Evolutionary conservation across 192 early-diverging fungal species (phyloP).

Genomic region (Cetraspora pellucida): DNA sequence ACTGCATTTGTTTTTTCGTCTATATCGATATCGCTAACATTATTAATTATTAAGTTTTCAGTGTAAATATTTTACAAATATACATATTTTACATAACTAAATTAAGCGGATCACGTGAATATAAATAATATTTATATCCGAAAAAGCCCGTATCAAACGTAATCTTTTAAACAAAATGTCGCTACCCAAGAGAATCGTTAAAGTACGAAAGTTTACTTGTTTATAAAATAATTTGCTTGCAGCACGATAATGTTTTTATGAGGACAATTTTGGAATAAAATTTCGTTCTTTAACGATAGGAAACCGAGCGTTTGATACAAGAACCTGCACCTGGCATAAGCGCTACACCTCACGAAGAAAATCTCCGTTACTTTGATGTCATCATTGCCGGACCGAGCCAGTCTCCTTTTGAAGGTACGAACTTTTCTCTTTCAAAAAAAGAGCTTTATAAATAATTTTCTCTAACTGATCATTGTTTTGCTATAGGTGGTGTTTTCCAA

Average conservation of each 20-base stretch:
- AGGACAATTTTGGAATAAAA: too few relatives aligned
- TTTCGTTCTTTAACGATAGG: conserved; percentile 52
- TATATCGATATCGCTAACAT: too few relatives aligned
- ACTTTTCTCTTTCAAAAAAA: neutral
- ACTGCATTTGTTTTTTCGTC: too few relatives aligned
- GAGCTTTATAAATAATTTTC: neutral
- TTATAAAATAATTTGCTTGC: too few relatives aligned
- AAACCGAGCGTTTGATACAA: conserved; percentile 91
- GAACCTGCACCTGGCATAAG: conserved; percentile 95
- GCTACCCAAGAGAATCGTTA: conserved; percentile 18
- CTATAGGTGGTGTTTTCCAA: conserved; percentile 84
- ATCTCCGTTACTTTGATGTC: conserved; percentile 97
- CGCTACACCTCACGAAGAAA: conserved; percentile 88
- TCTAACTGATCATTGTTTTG: neutral
- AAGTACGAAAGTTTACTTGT: too few relatives aligned
- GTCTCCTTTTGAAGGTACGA: conserved; percentile 93
- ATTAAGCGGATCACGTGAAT: too few relatives aligned
- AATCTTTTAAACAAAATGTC: conserved; percentile 14
- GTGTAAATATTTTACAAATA: too few relatives aligned
- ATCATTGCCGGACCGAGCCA: conserved; percentile 85
- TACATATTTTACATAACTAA: too few relatives aligned
- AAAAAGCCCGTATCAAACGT: too few relatives aligned
- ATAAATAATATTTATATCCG: too few relatives aligned
- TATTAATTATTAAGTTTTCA: too few relatives aligned
- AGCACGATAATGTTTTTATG: too few relatives aligned